Conservation (phyloP, 2,329 filamentous ascomycete species). For the Trichoderma sp. region DNA sequence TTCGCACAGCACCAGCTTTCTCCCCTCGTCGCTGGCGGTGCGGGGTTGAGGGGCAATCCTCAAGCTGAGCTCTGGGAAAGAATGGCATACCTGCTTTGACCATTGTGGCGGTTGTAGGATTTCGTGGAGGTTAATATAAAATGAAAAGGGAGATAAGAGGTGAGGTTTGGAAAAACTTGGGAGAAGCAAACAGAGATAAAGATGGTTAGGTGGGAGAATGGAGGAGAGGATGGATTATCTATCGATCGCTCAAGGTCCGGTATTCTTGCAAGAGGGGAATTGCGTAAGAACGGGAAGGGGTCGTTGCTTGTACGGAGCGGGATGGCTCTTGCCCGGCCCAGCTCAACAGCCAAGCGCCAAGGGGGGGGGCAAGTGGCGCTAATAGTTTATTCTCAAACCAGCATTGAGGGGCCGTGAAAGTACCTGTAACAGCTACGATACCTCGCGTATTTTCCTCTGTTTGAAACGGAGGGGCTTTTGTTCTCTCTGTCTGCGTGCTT, state of each 20-base stretch:
- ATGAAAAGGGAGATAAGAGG: not conserved
- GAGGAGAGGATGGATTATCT: conserved; percentile 4
- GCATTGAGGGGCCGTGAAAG: no score
- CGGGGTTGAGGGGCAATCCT: conserved; percentile 29
- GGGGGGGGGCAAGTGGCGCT: not conserved
- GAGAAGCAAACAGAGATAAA: not conserved
- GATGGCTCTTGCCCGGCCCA: conserved; percentile 6
- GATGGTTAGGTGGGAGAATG: not conserved
- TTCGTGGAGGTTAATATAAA: not conserved
- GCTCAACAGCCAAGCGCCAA: not conserved
- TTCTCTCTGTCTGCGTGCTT: no score
- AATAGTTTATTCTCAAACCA: not conserved
- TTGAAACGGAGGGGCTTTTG: not conserved
- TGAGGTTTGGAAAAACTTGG: not conserved
- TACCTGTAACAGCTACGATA: no score
- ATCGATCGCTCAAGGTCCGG: no score
- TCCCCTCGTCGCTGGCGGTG: not conserved
- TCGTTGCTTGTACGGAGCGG: not conserved
- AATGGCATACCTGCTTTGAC: conserved; percentile 28
- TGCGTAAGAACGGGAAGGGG: conserved; percentile 10
- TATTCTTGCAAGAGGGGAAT: conserved; percentile 7
- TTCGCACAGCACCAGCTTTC: conserved; percentile 1
- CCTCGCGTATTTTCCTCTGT: not conserved
- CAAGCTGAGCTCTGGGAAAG: not conserved
- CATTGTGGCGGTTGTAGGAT: conserved; percentile 25